Conservation (phyloP, 805 yeast species). For the Candida awuae region DNA sequence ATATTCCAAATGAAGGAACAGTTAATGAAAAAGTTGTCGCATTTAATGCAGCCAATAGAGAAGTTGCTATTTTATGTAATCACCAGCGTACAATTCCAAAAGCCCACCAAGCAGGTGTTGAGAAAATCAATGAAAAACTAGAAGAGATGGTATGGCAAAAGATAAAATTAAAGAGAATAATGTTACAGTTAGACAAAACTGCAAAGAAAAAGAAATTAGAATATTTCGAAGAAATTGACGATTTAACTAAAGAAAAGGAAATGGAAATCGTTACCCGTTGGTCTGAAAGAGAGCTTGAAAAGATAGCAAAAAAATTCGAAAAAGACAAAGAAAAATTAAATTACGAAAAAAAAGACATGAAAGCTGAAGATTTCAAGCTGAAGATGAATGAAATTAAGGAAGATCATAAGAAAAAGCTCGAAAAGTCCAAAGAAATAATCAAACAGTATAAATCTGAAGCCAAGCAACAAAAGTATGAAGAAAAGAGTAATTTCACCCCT, state of each 20-base stretch:
- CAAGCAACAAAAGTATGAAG: conserved; percentile 48
- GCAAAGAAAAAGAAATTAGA: conserved; percentile 41
- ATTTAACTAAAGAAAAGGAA: conserved; percentile 58
- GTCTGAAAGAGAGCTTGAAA: conserved; percentile 59
- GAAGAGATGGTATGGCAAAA: conserved; percentile 82
- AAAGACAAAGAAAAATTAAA: conserved; percentile 71
- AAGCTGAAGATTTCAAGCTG: conserved; percentile 44
- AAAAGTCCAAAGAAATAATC: conserved; percentile 44
- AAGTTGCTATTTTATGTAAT: conserved; percentile 92
- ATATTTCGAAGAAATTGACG: conserved; percentile 62
- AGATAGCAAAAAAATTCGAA: conserved; percentile 52
- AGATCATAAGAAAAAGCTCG: conserved; percentile 48
- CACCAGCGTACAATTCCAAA: conserved; percentile 92
- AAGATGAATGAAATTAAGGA: conserved; percentile 44
- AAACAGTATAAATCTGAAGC: conserved; percentile 50
- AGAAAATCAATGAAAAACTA: conserved; percentile 67
- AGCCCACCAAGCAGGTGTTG: conserved; percentile 73
- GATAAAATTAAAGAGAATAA: conserved; percentile 62
- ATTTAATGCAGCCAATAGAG: conserved; percentile 91
- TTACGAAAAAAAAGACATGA: conserved; percentile 47
- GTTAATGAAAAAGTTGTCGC: conserved; percentile 80
- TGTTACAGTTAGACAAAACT: conserved; percentile 54
- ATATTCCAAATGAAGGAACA: conserved; percentile 79
- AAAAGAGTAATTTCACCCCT: conserved; percentile 44
- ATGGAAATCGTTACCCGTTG: conserved; percentile 48